Conservation (phyloP, 352 stramenopile species). For the Aphanomyces astaci region DNA sequence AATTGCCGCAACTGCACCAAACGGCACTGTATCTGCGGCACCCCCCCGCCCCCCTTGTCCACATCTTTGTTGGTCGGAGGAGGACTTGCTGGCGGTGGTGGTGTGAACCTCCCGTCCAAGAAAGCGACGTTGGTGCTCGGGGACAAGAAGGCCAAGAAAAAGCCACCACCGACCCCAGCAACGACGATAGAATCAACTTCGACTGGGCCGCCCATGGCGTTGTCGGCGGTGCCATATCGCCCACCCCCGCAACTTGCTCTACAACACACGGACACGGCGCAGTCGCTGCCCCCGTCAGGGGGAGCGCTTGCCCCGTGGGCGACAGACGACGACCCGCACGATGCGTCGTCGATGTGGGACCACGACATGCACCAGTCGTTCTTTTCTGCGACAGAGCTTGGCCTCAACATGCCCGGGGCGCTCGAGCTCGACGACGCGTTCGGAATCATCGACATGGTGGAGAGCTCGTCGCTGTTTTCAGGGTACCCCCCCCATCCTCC, state of each 20-base stretch:
- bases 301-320: slow-evolving; percentile 1
- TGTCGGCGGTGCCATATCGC: too few species aligned
- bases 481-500: slow-evolving; percentile 4
- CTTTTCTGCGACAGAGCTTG: slow-evolving; percentile 16
- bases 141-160: slow-evolving; percentile 21
- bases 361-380: slow-evolving; percentile 22
- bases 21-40: slow-evolving; percentile 24
- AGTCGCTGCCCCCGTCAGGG: background rate
- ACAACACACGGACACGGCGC: background rate
- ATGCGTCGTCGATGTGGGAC: slow-evolving; percentile 20
- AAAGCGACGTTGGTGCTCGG: background rate
- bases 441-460: slow-evolving; percentile 24
- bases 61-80: too few species aligned
- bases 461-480: slow-evolving; percentile 23
- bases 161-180: background rate
- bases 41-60: too few species aligned
- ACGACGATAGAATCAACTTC: too few species aligned
- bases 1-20: slow-evolving; percentile 27
- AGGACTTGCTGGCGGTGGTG: too few species aligned
- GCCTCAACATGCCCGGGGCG: slow-evolving; percentile 17
- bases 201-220: too few species aligned
- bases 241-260: background rate
- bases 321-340: slow-evolving; percentile 17
- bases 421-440: slow-evolving; percentile 24
- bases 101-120: background rate